Base-by-base conservation (phyloP, 352 stramenopile species). In the Phytophthora pinifolia region DNA sequence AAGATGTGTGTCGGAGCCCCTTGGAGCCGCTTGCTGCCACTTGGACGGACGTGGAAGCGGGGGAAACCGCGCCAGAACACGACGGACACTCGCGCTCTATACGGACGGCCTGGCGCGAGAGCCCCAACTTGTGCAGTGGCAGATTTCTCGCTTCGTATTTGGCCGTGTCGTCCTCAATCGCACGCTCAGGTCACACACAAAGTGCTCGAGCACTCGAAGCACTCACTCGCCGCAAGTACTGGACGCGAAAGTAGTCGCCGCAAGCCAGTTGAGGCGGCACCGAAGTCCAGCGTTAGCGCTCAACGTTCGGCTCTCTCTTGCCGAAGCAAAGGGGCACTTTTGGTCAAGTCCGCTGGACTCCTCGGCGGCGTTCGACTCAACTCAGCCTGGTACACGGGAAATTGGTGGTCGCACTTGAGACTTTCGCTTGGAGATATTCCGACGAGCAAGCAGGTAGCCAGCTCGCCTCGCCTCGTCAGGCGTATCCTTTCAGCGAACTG, bases 331-430 rank as follows among this genome's bases (percentile, higher is more conserved):
- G 30, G 34, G 59, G 27, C 53, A 48, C 39, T 44, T 10, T 32
- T 67, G 39, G 36, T 67, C 58, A 71, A 71, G 51, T 71, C 18
- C 14, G 46, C 62, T 62, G 62, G 43, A 71, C 57, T 71, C 59
- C 37, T 71, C 46, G n/a, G 34, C 37, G 53, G 15, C 33, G 30
- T 37, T 35, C 34, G 53, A 36, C 43, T 69, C 61, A 65, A 69
- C 61, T 69, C 49, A 65, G 32, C 48, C n/a, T n/a, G n/a, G n/a
- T n/a, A n/a, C n/a, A n/a, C n/a, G n/a, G n/a, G n/a, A n/a, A n/a
- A 22, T 18, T 18, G 49, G 56, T 52, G 50, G 50, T 51, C 50
- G 50, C 39, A 50, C 43, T 45, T 17, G 32, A 55, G 37, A 22
- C 54, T 64, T 64, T 68, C 54, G 41, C 53, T 42, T 17, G 17